Evolutionary conservation across 169 alveolate species (phyloP).

Genomic region (Babesia sp.): DNA sequence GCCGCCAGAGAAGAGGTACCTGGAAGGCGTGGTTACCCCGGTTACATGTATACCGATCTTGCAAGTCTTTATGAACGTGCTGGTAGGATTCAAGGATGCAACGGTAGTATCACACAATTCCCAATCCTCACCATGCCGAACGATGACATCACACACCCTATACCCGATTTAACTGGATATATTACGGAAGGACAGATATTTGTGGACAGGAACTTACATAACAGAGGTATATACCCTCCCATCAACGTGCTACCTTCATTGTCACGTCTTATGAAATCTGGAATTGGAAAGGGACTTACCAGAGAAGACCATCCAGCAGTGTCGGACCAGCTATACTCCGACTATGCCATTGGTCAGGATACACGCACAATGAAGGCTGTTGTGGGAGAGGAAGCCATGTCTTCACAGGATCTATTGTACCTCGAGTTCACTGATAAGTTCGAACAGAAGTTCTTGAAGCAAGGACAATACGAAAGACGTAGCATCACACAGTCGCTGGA

Average conservation of each 20-base stretch:
- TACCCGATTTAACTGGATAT: slow-evolving; percentile 98
- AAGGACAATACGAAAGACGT: slow-evolving; percentile 97
- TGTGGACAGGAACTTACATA: slow-evolving; percentile 97
- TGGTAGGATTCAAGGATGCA: slow-evolving; percentile 97
- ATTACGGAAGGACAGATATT: slow-evolving; percentile 99
- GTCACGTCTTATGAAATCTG: slow-evolving; percentile 99
- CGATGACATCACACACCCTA: slow-evolving; percentile 99
- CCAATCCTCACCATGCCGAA: slow-evolving; percentile 99
- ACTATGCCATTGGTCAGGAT: slow-evolving; percentile 99
- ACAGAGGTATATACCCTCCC: slow-evolving; percentile 96
- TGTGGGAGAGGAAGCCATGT: slow-evolving; percentile 99
- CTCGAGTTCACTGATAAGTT: slow-evolving; percentile 98
- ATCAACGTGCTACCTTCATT: slow-evolving; percentile 97
- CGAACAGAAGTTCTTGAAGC: slow-evolving; percentile 94
- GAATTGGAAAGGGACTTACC: slow-evolving; percentile 99
- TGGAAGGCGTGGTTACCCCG: slow-evolving; percentile 99
- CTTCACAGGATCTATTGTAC: slow-evolving; percentile 95
- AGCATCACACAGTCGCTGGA: slow-evolving; percentile 96
- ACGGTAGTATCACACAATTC: slow-evolving; percentile 96
- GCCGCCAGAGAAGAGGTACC: slow-evolving; percentile 99
- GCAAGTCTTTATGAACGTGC: slow-evolving; percentile 99
- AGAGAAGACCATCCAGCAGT: slow-evolving; percentile 99
- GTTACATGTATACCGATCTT: slow-evolving; percentile 99
- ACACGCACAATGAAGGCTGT: slow-evolving; percentile 99
- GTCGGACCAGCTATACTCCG: slow-evolving; percentile 98